Evolutionary conservation across 2,329 filamentous ascomycete genomes (phyloP), one percentile per base, ranked within the genome.

Genomic region (Sarocladiaceae sp.): DNA sequence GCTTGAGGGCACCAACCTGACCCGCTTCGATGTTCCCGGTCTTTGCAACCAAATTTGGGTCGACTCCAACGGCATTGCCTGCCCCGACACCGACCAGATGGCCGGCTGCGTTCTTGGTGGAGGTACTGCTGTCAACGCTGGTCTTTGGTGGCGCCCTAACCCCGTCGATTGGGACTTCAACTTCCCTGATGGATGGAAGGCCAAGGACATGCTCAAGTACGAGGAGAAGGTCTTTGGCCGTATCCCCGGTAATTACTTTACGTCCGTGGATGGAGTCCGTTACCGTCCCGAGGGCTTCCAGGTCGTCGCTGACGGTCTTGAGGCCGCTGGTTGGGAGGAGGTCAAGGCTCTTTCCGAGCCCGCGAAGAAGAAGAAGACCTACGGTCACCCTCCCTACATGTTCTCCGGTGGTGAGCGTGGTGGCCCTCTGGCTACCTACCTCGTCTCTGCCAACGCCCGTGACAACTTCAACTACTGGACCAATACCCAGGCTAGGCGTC

Each of bases 111-210:
- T 89, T 39, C 75, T 89, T 2, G 86, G 86, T 47, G 86, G 86
- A 52, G 82, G 82, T 7, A 79, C 82, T 13, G 79, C 82, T 25
- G 74, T 88, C 60, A 89, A 88, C 58, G 80, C 85, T 49, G 84
- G 82, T 40, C 73, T 88, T 29, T 88, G 83, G 79, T 86, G 82
- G 76, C 83, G 80, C 70, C 79, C 87, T 0, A 79, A 84, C 55
- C 73, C 78, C 4, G 64, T 71, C 7, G 87, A 90, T 63, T 90
- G 86, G 73, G 83, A 90, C 63, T 76, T 79, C 63, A 86, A 87
- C 64, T 91, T 88, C 71, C 87, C 87, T 1, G 57, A 70, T 2
- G 87, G 86, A 26, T 91, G 87, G 87, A 83, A 86, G 66, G 75
- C 81, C 17, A 63, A 69, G 5, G 84, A 89, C 58, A 78, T 90